phyloP scores from a whole-genome alignment of 1,139 yeast genomes.

The Yamadazyma dendronema region DNA sequence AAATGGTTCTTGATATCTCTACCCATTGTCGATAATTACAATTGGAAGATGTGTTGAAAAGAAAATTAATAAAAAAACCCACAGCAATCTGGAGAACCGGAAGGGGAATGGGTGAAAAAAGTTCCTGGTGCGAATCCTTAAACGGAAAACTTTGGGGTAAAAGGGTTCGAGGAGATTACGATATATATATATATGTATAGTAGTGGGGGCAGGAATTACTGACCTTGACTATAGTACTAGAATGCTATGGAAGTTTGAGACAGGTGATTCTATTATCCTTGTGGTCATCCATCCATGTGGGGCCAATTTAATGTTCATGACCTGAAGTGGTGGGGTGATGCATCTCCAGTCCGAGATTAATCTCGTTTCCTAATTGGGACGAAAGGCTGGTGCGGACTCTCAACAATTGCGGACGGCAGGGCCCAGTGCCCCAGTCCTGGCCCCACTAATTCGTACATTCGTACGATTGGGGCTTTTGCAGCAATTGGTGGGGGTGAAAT shows the following conservation, averaged over 20 bases:
- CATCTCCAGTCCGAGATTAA: background rate
- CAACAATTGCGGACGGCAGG: background rate
- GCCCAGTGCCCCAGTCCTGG: too few species aligned
- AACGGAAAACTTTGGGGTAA: slow-evolving; percentile 1
- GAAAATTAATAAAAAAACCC: background rate
- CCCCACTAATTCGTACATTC: too few species aligned
- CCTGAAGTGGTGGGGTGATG: background rate
- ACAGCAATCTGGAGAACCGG: background rate
- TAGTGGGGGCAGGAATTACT: too few species aligned
- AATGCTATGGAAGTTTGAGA: too few species aligned
- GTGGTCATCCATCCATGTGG: too few species aligned
- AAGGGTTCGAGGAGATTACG: background rate
- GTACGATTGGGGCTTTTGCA: background rate
- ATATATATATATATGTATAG: too few species aligned
- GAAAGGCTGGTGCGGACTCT: background rate
- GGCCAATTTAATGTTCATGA: too few species aligned
- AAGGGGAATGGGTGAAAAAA: background rate
- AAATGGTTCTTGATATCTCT: slow-evolving; percentile 81
- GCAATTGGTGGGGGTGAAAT: background rate
- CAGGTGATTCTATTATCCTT: too few species aligned
- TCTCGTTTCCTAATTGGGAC: background rate
- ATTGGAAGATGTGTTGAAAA: background rate
- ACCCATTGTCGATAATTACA: slow-evolving; percentile 43
- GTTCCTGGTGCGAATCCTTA: background rate
- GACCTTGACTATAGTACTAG: too few species aligned